Evolutionary conservation across 371 early-diverging fungal genomes (phyloP), one percentile per base, ranked within the genome.

Genomic region (Circinella minor): DNA sequence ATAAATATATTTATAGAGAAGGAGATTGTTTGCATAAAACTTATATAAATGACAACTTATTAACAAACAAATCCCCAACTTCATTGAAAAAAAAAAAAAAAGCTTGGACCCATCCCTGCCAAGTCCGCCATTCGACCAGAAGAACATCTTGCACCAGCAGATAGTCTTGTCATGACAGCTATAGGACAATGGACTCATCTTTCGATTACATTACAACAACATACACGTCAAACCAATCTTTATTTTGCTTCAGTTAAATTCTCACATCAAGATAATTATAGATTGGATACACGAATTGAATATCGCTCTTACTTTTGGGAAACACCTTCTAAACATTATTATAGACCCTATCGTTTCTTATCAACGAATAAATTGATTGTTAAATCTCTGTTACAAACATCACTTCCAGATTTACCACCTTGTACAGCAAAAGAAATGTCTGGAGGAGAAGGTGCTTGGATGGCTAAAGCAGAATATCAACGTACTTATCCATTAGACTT

Each of bases 251-350:
- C 81, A 20, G 78, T 79, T 10, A 55, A 65, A 14, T 81, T 83
- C 61, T 57, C 65, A 3, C 74, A 78, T 20, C 65, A 77, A 48
- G 83, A 79, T 39, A 72, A 54, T 4, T 83, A 83, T 63, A 39
- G 39, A 37, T 64, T 83, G 17, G 51, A 76, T 13, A 75, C 71
- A 4, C 59, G 71, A 7, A 69, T 65, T 38, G 83, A 83, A 68
- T 76, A 79, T 46, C 63, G 83, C 48, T 79, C 79, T 36, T 80
- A 80, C 61, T 83, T 80, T 63, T 83, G 81, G 81, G 78, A 81
- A 70, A 37, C 68, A 1, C 83, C 83, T 8, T 69, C 76, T 4
- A 61, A 66, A 10, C 83, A 81, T 59, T 48, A 59, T n/a, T 81
- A 83, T 61, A 74, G 70, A 36, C 83, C 83, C 0, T 61, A 63